These are phyloP conservation scores for Wallacemonas collosoma DNA, from an alignment of 208 protist species.

Conservation along the genomic window DNA sequence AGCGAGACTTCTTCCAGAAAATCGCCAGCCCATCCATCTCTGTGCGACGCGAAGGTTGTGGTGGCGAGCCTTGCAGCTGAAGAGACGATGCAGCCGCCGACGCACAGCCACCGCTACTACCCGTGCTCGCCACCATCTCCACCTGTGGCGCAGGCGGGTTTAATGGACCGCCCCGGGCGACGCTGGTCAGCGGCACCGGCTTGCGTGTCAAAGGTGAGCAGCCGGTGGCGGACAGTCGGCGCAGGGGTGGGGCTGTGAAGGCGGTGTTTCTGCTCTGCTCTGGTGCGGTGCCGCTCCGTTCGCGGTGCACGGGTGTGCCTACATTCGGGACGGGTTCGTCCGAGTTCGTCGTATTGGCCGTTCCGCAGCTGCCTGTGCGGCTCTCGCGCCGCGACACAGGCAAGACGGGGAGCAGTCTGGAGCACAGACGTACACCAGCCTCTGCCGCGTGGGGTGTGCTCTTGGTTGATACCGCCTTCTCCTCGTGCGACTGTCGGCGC, in stretches of 20 bases:
- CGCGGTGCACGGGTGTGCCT: not conserved
- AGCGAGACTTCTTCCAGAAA: constrained; percentile 67
- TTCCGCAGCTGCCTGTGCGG: constrained; percentile 7
- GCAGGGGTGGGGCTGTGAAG: not conserved
- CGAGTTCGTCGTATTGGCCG: not conserved
- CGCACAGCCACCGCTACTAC: not conserved
- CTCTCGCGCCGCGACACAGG: constrained; percentile 8
- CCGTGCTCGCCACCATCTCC: not conserved
- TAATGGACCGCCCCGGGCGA: not conserved
- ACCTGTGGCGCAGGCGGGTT: not conserved
- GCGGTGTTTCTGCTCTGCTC: not conserved
- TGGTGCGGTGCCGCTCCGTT: not conserved
- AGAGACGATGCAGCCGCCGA: not conserved
- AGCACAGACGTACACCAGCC: not conserved
- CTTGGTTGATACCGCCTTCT: not conserved
- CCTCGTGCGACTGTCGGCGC: not conserved
- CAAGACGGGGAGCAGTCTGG: not conserved
- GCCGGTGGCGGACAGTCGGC: not conserved
- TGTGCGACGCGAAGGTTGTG: constrained; percentile 23
- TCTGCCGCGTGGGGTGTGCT: not conserved
- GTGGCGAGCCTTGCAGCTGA: not conserved
- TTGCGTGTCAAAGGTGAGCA: not conserved
- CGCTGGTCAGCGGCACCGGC: not conserved
- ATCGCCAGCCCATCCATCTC: constrained; percentile 89
- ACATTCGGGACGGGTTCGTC: not conserved